These are phyloP conservation scores for Pythium phragmiticola DNA, from an alignment of 352 stramenopile genomes.

Conservation along the genomic window DNA sequence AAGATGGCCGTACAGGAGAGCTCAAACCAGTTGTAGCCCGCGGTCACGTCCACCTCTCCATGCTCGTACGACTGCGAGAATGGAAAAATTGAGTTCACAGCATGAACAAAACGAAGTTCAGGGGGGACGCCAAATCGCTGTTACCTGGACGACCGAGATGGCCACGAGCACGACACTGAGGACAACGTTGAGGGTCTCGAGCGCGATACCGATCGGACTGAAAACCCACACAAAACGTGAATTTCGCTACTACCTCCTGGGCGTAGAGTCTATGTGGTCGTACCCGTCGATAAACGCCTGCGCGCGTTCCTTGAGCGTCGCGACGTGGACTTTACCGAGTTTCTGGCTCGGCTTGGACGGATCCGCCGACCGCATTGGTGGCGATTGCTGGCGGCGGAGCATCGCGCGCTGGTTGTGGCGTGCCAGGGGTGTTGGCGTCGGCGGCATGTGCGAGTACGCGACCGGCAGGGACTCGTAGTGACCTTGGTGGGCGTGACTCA, in stretches of 20 bases:
- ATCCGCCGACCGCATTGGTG: too few relatives aligned
- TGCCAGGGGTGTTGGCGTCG: background rate
- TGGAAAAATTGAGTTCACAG: background rate
- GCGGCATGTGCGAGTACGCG: too few relatives aligned
- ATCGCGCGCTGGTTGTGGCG: slow-evolving; percentile 11
- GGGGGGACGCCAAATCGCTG: background rate
- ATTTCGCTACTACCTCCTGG: background rate
- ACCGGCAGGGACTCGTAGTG: slow-evolving; percentile 6
- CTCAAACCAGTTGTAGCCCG: slow-evolving; percentile 36
- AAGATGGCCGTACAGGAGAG: slow-evolving; percentile 44
- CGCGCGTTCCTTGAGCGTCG: slow-evolving; percentile 41
- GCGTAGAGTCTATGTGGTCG: background rate
- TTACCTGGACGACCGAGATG: slow-evolving; percentile 39
- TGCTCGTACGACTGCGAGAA: slow-evolving; percentile 36
- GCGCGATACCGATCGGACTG: slow-evolving; percentile 32
- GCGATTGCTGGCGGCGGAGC: slow-evolving; percentile 6
- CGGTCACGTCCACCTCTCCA: background rate
- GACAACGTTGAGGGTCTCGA: slow-evolving; percentile 46
- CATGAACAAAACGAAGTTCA: background rate
- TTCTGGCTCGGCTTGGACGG: slow-evolving; percentile 8
- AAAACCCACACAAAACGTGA: too few relatives aligned
- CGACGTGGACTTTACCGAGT: slow-evolving; percentile 44
- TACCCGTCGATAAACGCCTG: slow-evolving; percentile 48
- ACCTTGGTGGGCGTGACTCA: too few relatives aligned
- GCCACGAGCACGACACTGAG: slow-evolving; percentile 48